phyloP scores from a whole-genome alignment of 805 yeast species.

The Myxozyma mucilagina region DNA sequence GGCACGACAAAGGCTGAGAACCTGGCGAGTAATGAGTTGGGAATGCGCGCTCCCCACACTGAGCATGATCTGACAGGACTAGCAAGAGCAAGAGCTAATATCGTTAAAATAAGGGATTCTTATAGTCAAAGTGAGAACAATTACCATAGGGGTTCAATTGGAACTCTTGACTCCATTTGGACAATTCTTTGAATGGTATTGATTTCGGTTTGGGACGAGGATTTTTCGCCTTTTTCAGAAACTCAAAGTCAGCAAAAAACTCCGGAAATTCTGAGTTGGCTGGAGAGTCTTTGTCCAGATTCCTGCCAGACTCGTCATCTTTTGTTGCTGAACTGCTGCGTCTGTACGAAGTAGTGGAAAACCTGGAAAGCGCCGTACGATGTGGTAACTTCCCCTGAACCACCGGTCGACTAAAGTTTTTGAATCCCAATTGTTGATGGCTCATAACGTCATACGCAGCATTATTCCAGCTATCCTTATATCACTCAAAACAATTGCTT shows the following conservation, averaged over 20 bases:
- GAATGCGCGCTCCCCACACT: constrained; percentile 1
- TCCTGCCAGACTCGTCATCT: neutral
- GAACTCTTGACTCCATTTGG: constrained; percentile 6
- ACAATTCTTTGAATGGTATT: neutral
- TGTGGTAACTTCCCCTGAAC: too few relatives aligned
- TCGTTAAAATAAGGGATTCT: neutral
- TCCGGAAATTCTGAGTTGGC: neutral
- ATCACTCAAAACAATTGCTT: too few relatives aligned
- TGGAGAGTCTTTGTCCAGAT: neutral
- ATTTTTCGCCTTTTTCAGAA: neutral
- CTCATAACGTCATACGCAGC: too few relatives aligned
- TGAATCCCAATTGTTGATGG: too few relatives aligned
- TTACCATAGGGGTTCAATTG: constrained; percentile 16
- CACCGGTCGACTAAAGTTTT: too few relatives aligned
- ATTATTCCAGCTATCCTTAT: too few relatives aligned
- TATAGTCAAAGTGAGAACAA: neutral
- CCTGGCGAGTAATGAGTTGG: constrained; percentile 1
- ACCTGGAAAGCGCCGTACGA: too few relatives aligned
- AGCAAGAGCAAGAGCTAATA: neutral
- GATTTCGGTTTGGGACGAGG: neutral
- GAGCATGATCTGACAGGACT: constrained; percentile 6
- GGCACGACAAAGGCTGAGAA: constrained; percentile 13
- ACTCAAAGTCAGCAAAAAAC: constrained; percentile 1
- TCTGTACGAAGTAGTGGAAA: too few relatives aligned
- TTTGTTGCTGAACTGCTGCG: neutral